These are phyloP conservation scores for Phytophthora syringae DNA, from an alignment of 352 stramenopile genomes.

Conservation along the genomic window DNA sequence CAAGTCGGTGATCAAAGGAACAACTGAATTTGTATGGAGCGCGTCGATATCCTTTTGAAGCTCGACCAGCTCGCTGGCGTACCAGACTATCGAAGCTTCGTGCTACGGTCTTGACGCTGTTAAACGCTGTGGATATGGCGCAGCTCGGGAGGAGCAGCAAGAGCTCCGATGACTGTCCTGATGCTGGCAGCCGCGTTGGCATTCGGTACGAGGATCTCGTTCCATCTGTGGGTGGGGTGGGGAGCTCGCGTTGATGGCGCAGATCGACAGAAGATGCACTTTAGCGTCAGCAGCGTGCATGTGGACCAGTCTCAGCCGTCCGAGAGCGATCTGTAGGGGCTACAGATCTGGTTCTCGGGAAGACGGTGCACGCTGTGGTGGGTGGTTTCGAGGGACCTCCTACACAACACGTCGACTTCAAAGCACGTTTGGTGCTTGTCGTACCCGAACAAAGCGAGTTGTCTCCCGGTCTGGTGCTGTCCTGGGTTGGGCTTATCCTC, in stretches of 20 bases:
- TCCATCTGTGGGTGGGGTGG: not conserved
- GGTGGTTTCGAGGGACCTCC: too few species aligned
- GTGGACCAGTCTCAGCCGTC: slow-evolving; percentile 10
- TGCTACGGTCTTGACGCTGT: slow-evolving; percentile 15
- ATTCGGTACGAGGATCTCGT: slow-evolving; percentile 27
- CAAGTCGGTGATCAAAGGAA: slow-evolving; percentile 6
- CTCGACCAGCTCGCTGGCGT: slow-evolving; percentile 25
- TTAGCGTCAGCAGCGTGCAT: not conserved
- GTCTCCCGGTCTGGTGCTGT: too few species aligned
- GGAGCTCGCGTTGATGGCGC: slow-evolving; percentile 20
- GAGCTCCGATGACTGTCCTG: slow-evolving; percentile 5
- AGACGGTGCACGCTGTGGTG: not conserved
- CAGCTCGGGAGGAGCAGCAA: not conserved
- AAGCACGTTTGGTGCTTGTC: too few species aligned
- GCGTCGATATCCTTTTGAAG: not conserved
- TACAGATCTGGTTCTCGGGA: slow-evolving; percentile 8
- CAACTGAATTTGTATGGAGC: slow-evolving; percentile 21
- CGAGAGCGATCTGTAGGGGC: slow-evolving; percentile 26
- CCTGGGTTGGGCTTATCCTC: too few species aligned
- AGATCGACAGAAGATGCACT: not conserved
- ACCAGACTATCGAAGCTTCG: slow-evolving; percentile 16
- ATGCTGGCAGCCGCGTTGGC: slow-evolving; percentile 8
- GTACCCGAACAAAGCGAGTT: too few species aligned
- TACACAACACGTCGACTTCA: not conserved
- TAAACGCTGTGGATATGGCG: not conserved